phyloP scores from a whole-genome alignment of 768 basidiomycete genomes.

The Nidularia pulvinata region DNA sequence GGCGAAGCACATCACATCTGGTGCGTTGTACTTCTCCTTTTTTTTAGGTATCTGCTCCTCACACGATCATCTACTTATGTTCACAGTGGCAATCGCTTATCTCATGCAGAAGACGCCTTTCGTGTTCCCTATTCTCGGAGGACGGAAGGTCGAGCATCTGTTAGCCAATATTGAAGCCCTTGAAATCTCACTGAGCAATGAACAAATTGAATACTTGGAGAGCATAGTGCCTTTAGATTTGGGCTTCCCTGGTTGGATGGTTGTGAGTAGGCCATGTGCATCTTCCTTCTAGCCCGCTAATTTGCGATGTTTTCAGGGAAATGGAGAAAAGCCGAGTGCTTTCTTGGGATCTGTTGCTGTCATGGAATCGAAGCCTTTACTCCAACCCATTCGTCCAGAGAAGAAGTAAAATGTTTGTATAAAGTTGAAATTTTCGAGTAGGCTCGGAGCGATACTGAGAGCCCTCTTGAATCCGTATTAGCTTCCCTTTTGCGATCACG shows the following conservation, averaged over 20 bases:
- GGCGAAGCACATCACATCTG: slow-evolving; percentile 40
- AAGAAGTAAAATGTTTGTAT: too few relatives aligned
- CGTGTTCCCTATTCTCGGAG: background rate
- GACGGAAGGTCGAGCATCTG: background rate
- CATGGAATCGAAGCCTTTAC: background rate
- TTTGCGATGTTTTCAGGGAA: background rate
- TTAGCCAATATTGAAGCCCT: background rate
- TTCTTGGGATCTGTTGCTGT: background rate
- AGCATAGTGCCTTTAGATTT: background rate
- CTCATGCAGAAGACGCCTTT: slow-evolving; percentile 22
- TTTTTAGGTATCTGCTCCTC: too few relatives aligned
- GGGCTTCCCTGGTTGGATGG: background rate
- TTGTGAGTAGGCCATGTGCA: background rate
- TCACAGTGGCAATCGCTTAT: slow-evolving; percentile 47
- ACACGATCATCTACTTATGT: background rate
- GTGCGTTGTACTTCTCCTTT: slow-evolving; percentile 14
- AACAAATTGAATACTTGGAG: background rate
- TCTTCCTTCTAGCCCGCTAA: background rate
- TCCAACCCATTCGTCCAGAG: too few relatives aligned
- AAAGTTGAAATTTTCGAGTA: too few relatives aligned
- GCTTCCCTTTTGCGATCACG: too few relatives aligned
- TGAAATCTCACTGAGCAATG: background rate
- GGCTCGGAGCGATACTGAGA: too few relatives aligned
- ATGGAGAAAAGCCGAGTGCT: background rate
- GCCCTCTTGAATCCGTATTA: too few relatives aligned